Evolutionary conservation across 257 asterid genomes (phyloP), one percentile per base, ranked within the genome.

Genomic region (Forsythia suspensa): DNA sequence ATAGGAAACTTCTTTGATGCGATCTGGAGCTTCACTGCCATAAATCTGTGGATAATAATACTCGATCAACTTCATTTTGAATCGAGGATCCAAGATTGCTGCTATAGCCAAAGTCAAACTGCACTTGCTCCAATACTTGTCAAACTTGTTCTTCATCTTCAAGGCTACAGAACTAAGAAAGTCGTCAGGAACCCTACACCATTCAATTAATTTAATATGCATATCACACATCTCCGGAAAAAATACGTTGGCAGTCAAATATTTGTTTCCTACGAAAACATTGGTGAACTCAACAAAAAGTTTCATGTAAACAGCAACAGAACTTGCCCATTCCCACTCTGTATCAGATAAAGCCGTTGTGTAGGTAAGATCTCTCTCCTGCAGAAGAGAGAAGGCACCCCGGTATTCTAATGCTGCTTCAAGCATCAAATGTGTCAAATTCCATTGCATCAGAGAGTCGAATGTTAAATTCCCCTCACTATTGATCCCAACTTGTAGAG

Each of bases 41-140:
- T 93, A 95, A 71, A 95, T 90, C 84, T 88, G 92, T 68, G 79
- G 80, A 71, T 86, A 95, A 80, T 91, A 95, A 83, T 90, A 95
- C 82, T 95, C 99, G 15, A 95, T 93, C 86, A 95, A 80, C 91
- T 90, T 91, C 94, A 93, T 89, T 86, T 95, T 95, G 86, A 87
- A 95, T 80, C 98, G 92, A 71, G 99, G 99, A 79, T 95, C 99
- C 76, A 95, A 87, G 70, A 91, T 85, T 10, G 94, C 94, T 39
- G 98, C 96, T 83, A 93, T 83, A 77, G 98, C 98, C 82, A 89
- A 84, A 76, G 82, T 77, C 83, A 87, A 85, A 84, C 91, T 87
- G 83, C 97, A 93, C 82, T 90, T 93, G 87, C 80, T 89, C 99
- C 98, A 95, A 80, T 88, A 93, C 59, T 70, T 81, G 55, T 95